Evolutionary conservation across 2,329 filamentous ascomycete genomes (phyloP).

Genomic region (Lasiodiplodia sp.): DNA sequence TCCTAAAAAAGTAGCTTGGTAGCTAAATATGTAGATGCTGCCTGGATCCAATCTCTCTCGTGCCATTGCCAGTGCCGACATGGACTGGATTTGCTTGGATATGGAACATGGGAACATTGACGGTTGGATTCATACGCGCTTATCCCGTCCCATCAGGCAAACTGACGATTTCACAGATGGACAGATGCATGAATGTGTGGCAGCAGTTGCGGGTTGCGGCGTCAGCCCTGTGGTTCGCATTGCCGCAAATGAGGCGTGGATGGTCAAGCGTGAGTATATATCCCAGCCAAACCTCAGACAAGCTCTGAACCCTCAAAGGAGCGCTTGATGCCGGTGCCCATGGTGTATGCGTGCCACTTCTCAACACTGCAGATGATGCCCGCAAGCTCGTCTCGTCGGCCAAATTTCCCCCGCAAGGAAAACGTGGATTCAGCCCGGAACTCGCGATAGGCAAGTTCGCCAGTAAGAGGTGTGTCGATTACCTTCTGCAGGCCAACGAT

Average conservation of each 20-base stretch:
- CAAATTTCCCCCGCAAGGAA: constrained; percentile 64
- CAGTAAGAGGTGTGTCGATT: constrained; percentile 52
- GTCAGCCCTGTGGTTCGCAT: constrained; percentile 57
- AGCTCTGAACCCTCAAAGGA: constrained; percentile 39
- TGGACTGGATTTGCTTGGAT: constrained; percentile 64
- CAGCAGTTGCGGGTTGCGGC: constrained; percentile 54
- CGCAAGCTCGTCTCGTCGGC: constrained; percentile 58
- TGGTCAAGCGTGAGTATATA: constrained; percentile 61
- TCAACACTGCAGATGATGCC: constrained; percentile 62
- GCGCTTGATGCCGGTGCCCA: constrained; percentile 67
- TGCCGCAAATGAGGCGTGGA: constrained; percentile 65
- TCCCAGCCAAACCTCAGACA: background rate
- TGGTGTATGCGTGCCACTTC: constrained; percentile 63
- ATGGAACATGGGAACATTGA: constrained; percentile 65
- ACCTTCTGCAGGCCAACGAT: constrained; percentile 62
- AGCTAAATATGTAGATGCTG: constrained; percentile 48
- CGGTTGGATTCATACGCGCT: constrained; percentile 42
- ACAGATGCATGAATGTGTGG: constrained; percentile 64
- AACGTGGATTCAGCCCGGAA: constrained; percentile 64
- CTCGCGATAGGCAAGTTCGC: constrained; percentile 58
- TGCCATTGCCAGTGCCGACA: constrained; percentile 60
- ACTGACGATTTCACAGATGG: constrained; percentile 42
- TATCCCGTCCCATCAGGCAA: background rate
- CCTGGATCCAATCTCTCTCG: constrained; percentile 62
- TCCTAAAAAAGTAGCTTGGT: background rate